Base-by-base conservation (phyloP, 2,329 filamentous ascomycete genomes). In the Phaeophleospora eucalypticola region DNA sequence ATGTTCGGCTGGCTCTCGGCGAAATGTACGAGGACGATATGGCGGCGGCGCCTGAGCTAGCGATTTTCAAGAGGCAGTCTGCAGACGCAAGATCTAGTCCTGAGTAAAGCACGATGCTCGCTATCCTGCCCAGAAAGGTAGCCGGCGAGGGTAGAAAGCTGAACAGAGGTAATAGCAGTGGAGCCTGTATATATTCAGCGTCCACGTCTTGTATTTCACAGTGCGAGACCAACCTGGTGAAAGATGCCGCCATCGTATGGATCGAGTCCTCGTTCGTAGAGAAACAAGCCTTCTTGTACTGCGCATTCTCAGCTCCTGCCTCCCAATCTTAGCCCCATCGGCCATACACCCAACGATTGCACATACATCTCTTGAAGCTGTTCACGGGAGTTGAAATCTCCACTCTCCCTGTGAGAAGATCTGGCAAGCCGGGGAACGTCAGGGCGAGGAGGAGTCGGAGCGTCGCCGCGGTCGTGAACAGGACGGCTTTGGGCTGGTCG, bases 321-420 rank as follows among this genome's bases (percentile, higher is more conserved):
- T 44, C 16, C 36, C 33, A 29, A 12, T 15, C 53, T 51, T 47
- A 53, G 51, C 52, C 48, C 24, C 4, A 18, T 21, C 29, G 41
- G 38, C 46, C 29, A 36, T 2, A 14, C 14, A 34, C 18, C 39
- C 16, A 24, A 2, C 2, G 33, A 16, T 18, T 37, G 24, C 15
- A 70, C 85, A 69, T 77, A 95, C 90, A 76, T 81, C 93, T 82
- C 75, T 97, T 97, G 80, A 96, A 98, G 79, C 91, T 95, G 60
- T 89, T 96, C 38, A 97, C 86, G 33, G 93, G 91, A 17, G 93
- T 98, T 36, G 93, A 96, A 62, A 98, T 86, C 75, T 98, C 93
- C 61, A 96, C 93, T 64, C 93, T 86, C 55, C 86, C 87, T 16
- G 89, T 93, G 53, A 98, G 77, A 53, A 95, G 77, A 66, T 89